A percentile compares a stretch with the other conserved stretches of the same genome.
These are phyloP conservation scores for Phytophthora tentaculata DNA, from an alignment of 352 stramenopile species.

Conservation along the genomic window DNA sequence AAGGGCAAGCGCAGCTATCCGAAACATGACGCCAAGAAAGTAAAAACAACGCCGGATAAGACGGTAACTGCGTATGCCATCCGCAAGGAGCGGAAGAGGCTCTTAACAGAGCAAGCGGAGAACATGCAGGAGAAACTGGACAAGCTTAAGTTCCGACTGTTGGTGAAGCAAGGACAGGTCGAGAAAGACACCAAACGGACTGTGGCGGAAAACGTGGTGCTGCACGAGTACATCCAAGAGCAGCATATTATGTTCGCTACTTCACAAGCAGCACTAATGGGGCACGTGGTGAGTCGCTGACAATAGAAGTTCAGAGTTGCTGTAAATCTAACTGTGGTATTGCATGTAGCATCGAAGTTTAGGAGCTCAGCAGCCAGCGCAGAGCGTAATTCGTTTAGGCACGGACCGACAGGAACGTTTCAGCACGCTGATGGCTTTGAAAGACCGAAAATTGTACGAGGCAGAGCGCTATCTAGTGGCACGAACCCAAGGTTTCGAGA, in stretches of 20 bases:
- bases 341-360: too few species aligned
- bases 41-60: constrained; percentile 3
- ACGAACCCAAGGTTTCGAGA: not conserved
- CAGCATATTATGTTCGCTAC: constrained; percentile 34
- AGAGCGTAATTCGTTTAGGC: constrained; percentile 26
- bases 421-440: not conserved
- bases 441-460: not conserved
- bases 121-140: constrained; percentile 39
- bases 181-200: constrained; percentile 6
- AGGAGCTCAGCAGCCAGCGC: constrained; percentile 23
- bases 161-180: constrained; percentile 36
- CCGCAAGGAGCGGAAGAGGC: not conserved
- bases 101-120: constrained; percentile 29
- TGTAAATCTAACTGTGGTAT: not conserved
- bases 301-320: not conserved
- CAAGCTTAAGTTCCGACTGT: constrained; percentile 40
- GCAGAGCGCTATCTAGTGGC: not conserved
- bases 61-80: too few species aligned
- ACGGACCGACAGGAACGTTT: constrained; percentile 33
- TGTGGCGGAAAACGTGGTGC: constrained; percentile 18
- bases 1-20: not conserved
- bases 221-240: constrained; percentile 39
- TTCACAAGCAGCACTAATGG: constrained; percentile 26
- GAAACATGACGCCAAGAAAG: constrained; percentile 22
- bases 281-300: constrained; percentile 11